Evolutionary conservation across 306 rosid genomes (phyloP).

Genomic region (Dalbergia cultrata): DNA sequence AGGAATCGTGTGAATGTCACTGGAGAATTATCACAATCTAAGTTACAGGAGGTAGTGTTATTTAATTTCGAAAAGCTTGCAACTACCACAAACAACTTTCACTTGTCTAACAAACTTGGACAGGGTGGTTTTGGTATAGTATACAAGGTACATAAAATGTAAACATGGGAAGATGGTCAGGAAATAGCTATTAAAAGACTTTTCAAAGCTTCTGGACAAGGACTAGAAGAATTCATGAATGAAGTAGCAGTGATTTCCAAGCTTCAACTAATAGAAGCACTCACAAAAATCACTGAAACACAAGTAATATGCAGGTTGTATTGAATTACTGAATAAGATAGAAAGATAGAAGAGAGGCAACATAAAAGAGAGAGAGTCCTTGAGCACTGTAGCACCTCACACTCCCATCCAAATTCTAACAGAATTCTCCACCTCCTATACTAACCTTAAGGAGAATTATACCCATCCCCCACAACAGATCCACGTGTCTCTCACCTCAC

Average conservation of each 20-base stretch:
- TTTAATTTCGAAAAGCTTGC: conserved; percentile 38
- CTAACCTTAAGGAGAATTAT: no score
- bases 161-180: neutral
- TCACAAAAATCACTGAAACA: no score
- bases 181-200: conserved; percentile 53
- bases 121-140: conserved; percentile 50
- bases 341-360: no score
- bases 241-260: conserved; percentile 46
- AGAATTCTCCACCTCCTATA: no score
- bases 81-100: conserved; percentile 56
- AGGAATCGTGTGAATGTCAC: neutral
- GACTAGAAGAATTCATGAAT: conserved; percentile 50
- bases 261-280: no score
- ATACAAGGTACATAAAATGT: conserved; percentile 37
- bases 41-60: conserved; percentile 32
- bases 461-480: no score
- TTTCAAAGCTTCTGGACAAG: conserved; percentile 48
- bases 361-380: fast-evolving
- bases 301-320: no score
- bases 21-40: conserved; percentile 34
- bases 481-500: no score
- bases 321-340: no score
- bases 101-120: conserved; percentile 46
- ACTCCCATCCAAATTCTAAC: no score
- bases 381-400: no score